Evolutionary conservation across 192 early-diverging fungal genomes (phyloP), one percentile per base, ranked within the genome.

Genomic region (Backusella australiensis): DNA sequence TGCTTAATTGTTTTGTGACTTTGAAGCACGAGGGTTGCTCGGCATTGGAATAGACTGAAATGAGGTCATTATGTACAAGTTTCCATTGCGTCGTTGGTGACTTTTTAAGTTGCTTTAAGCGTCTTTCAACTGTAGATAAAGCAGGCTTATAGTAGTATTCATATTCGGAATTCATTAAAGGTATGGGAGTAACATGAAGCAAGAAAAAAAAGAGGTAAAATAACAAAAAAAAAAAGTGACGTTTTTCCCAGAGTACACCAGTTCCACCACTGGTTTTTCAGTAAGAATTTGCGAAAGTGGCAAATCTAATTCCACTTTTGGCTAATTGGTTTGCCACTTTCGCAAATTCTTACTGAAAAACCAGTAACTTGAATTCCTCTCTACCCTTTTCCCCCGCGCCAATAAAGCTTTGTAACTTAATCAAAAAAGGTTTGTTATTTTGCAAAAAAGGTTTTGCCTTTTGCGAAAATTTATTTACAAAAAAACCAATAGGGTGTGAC

Each of bases 181-280:
- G 11, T 63, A 63, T 63, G 56, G 56, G 26, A 12, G 26, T 63
- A 63, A 12, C 56, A 59, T 59, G 9, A 59, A 59, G 23, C 21
- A 59, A 29, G 56, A 63, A 63, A 29, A 29, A 63, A 26, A 63
- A 12, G 23, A 9, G 23, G 56, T 0, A 59, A 26, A 59, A 59
- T 59, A 59, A 59, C 23, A 59, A 59, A 59, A 59, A 59, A 53
- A 59, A 59, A 59, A 59, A 53, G 56, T 59, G 56, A 29, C 56
- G 53, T 59, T 59, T 59, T 59, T 21, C 23, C 1, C 32, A 32
- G 32, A 32, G 32, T 26, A 26, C 26, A 26, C 0, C 26, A 26
- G n/a, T n/a, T n/a, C n/a, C n/a, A n/a, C n/a, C n/a, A n/a, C n/a
- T n/a, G n/a, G n/a, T n/a, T n/a, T n/a, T n/a, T n/a, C n/a, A n/a